A percentile compares a stretch with the other conserved stretches of the same genome.
phyloP scores from a whole-genome alignment of 495 filamentous ascomycete species.

The Talaromyces adpressus region DNA sequence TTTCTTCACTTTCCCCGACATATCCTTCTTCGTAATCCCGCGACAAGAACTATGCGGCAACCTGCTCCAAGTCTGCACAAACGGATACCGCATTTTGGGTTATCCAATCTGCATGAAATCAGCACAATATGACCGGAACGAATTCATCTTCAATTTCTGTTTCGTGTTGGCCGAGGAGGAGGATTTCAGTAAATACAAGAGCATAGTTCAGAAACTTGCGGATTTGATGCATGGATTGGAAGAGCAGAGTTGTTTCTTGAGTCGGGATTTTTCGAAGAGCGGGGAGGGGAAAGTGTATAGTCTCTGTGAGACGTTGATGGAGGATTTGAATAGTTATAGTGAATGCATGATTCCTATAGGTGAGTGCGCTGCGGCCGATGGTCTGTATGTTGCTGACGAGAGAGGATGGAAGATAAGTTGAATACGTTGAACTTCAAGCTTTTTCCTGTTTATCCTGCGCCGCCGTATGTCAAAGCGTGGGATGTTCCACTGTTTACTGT shows the following conservation, averaged over 20 bases:
- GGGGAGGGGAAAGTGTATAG: slow-evolving; percentile 63
- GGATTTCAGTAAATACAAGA: slow-evolving; percentile 64
- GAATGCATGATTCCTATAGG: slow-evolving; percentile 97
- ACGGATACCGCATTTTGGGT: slow-evolving; percentile 74
- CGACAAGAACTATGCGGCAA: slow-evolving; percentile 86
- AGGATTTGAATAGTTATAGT: slow-evolving; percentile 93
- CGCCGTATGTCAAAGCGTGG: slow-evolving; percentile 71
- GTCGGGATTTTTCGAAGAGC: slow-evolving; percentile 34
- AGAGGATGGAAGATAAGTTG: slow-evolving; percentile 56
- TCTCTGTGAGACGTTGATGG: slow-evolving; percentile 83
- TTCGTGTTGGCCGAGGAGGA: slow-evolving; percentile 70
- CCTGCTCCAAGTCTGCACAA: slow-evolving; percentile 65
- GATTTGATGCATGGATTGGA: slow-evolving; percentile 81
- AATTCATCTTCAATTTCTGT: slow-evolving; percentile 97
- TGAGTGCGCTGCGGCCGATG: slow-evolving; percentile 29
- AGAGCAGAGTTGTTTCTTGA: slow-evolving; percentile 73
- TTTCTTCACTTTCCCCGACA: slow-evolving; percentile 73
- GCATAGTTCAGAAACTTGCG: slow-evolving; percentile 78
- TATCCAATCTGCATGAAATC: slow-evolving; percentile 83
- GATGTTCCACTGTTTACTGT: slow-evolving; percentile 89
- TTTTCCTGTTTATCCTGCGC: slow-evolving; percentile 74
- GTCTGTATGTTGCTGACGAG: slow-evolving; percentile 17
- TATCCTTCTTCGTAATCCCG: slow-evolving; percentile 88
- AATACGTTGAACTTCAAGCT: slow-evolving; percentile 96
- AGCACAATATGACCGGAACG: slow-evolving; percentile 74